A percentile compares a stretch with the other conserved stretches of the same genome.
Evolutionary conservation across 495 filamentous ascomycete species (phyloP).

Genomic region (Hypoxylon cercidicola): DNA sequence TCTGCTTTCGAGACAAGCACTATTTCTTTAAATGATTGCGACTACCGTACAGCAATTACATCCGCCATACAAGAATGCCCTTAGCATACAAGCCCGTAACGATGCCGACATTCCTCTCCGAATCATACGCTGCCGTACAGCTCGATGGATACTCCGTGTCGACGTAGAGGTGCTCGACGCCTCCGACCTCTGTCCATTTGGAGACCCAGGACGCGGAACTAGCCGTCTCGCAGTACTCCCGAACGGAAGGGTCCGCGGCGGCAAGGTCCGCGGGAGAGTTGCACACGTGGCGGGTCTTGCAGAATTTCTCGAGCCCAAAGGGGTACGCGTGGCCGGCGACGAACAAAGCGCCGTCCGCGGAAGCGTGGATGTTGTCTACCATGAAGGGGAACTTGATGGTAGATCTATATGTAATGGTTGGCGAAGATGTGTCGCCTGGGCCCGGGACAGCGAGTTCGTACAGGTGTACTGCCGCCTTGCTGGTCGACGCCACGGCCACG

Average conservation of each 20-base stretch:
- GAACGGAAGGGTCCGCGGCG: slow-evolving; percentile 29
- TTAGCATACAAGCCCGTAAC: slow-evolving; percentile 56
- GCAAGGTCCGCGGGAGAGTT: slow-evolving; percentile 28
- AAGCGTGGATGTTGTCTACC: slow-evolving; percentile 56
- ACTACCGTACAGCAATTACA: slow-evolving; percentile 25
- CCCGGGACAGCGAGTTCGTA: slow-evolving; percentile 42
- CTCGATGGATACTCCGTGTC: slow-evolving; percentile 47
- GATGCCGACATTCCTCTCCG: slow-evolving; percentile 50
- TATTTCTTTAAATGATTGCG: too few relatives aligned
- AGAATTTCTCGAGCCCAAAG: slow-evolving; percentile 43
- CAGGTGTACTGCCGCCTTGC: slow-evolving; percentile 45
- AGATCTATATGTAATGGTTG: slow-evolving; percentile 30
- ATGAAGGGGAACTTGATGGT: slow-evolving; percentile 46
- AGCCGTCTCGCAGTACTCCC: slow-evolving; percentile 42
- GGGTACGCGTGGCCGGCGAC: slow-evolving; percentile 57
- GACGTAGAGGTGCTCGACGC: slow-evolving; percentile 51
- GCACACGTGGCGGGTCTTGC: slow-evolving; percentile 39
- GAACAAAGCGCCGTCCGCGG: slow-evolving; percentile 51
- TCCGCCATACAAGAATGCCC: slow-evolving; percentile 56
- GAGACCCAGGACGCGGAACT: slow-evolving; percentile 51
- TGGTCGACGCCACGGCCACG: slow-evolving; percentile 52
- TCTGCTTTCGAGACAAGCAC: too few relatives aligned
- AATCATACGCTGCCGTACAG: slow-evolving; percentile 53
- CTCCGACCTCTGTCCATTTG: slow-evolving; percentile 50
- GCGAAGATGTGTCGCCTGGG: background rate